A percentile compares a stretch with the other conserved stretches of the same genome.
Conservation (phyloP, 2,329 filamentous ascomycete genomes). For the Aspergillus glaucus region DNA sequence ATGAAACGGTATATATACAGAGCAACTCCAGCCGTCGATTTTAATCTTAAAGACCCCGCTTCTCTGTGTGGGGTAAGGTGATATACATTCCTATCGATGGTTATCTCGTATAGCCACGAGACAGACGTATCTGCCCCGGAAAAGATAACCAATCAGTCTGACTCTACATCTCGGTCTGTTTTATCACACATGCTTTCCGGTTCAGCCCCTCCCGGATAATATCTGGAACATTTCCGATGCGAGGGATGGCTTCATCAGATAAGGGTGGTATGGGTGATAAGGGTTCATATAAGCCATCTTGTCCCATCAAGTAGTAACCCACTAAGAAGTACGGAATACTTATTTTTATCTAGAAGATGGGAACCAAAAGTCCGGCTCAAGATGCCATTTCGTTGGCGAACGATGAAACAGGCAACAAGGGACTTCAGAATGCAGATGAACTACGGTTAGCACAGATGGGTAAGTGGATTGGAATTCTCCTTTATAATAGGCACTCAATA, state of each 20-base stretch:
- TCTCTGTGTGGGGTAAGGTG: no score
- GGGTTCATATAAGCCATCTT: background rate
- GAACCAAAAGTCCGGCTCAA: background rate
- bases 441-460: conserved; percentile 42
- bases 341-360: background rate
- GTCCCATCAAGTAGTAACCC: background rate
- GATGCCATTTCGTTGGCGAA: background rate
- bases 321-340: no score
- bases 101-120: no score
- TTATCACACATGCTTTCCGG: background rate
- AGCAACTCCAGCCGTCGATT: background rate
- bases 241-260: background rate
- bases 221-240: background rate
- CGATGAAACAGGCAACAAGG: background rate
- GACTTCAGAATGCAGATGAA: conserved; percentile 33
- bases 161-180: no score
- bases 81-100: no score
- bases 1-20: background rate
- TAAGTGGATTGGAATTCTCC: conserved; percentile 12
- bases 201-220: background rate
- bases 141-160: no score
- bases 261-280: background rate
- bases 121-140: no score
- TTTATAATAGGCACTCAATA: background rate
- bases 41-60: no score